Conservation (phyloP, 2,329 filamentous ascomycete genomes). For the Camillea tinctor region DNA sequence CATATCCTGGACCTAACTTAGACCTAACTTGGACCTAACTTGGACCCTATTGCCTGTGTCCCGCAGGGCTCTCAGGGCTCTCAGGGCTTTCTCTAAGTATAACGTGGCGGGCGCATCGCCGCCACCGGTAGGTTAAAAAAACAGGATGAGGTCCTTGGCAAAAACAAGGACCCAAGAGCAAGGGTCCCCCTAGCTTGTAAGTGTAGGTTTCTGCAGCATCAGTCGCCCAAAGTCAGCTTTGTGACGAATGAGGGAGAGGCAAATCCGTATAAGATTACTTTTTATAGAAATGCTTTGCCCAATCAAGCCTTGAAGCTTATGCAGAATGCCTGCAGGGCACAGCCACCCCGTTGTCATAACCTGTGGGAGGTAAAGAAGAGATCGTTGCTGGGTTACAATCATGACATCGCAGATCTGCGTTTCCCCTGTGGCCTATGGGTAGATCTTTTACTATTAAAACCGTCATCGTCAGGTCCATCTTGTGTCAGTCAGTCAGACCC, state of each 20-base stretch:
- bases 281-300: constrained; percentile 26
- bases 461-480: neutral
- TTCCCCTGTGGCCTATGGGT: neutral
- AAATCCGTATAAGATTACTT: constrained; percentile 21
- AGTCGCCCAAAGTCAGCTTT: neutral
- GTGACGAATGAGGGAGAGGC: constrained; percentile 23
- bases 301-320: constrained; percentile 19
- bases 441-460: neutral
- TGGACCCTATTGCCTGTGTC: too few species aligned
- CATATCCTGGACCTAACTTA: too few species aligned
- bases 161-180: neutral
- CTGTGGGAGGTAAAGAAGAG: neutral
- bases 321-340: constrained; percentile 12
- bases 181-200: neutral
- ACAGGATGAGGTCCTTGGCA: constrained; percentile 3
- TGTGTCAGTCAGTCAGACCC: too few species aligned
- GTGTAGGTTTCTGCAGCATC: neutral
- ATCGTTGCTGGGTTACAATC: neutral
- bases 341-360: constrained; percentile 15
- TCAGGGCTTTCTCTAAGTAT: too few species aligned
- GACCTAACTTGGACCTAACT: too few species aligned
- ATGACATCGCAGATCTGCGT: neutral
- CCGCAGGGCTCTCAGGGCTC: too few species aligned
- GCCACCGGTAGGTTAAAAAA: neutral
- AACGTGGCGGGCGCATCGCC: neutral